Evolutionary conservation across 805 yeast species (phyloP), one percentile per base, ranked within the genome.

Genomic region (Candida palmyrensis): DNA sequence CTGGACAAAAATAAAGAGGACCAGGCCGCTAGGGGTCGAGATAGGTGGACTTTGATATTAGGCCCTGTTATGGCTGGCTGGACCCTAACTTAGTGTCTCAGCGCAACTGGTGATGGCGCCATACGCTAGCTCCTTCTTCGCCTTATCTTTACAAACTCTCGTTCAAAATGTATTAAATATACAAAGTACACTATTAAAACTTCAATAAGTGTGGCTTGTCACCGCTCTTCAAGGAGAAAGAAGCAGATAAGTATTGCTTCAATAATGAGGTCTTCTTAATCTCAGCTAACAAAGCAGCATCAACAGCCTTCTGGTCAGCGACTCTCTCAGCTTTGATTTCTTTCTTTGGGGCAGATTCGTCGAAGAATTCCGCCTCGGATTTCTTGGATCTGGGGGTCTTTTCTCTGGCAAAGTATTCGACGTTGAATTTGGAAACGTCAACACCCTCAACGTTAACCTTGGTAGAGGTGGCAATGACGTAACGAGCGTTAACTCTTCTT

Each of bases 391-490:
- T 82, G 57, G 86, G 66, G 58, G 82, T 60, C 74, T 87, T 83
- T 74, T 90, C 97, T 73, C 90, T 86, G 63, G 96, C 95, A 61
- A 92, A 90, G 88, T 90, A 92, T 55, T 82, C 83, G 59, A 78
- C 94, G 70, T 82, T 77, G 81, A 84, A 90, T 73, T 90, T 92
- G 61, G 87, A 74, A 53, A 85, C 88, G 60, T 85, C 84, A 52
- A 88, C 86, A 49, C 80, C 69, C 39, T 77, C 75, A 51, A 90
- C 82, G 50, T 78, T 70, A 59, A 92, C 84, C 68, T 77, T 72
- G 72, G 98, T 92, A 53, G 96, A 87, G 63, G 98, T 90, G 60
- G 97, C 97, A 73, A 90, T 90, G 56, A 92, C 98, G 75, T 90
- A 92, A 72, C 96, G 86, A 57, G 97, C 82, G 71, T 90, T 92